These are phyloP conservation scores for Microcyclospora tardicrescens DNA, from an alignment of 2,329 filamentous ascomycete genomes.

Conservation along the genomic window DNA sequence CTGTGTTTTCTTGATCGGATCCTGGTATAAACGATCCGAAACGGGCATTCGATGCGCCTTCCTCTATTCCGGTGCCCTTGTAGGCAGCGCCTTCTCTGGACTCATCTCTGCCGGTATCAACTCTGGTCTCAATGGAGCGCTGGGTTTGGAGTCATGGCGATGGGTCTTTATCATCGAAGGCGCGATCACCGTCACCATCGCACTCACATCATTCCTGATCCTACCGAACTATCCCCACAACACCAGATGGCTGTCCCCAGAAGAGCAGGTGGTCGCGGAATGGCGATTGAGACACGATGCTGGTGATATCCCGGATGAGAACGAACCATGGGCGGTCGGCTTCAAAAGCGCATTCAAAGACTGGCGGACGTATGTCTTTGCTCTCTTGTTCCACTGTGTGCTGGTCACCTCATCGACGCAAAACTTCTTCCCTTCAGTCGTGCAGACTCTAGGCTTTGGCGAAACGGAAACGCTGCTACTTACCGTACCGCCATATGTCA, in stretches of 20 bases:
- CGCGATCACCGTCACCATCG: conserved; percentile 38
- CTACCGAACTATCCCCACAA: conserved; percentile 25
- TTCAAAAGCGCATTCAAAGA: conserved; percentile 1
- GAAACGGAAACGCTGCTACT: conserved; percentile 38
- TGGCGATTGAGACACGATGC: conserved; percentile 24
- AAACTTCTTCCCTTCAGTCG: conserved; percentile 34
- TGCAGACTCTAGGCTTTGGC: conserved; percentile 38
- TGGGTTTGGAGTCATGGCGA: conserved; percentile 23
- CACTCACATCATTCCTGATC: conserved; percentile 38
- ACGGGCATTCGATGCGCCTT: background rate
- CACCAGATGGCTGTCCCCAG: conserved; percentile 23
- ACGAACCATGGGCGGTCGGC: conserved; percentile 2
- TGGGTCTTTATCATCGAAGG: conserved; percentile 46
- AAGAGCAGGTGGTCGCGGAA: conserved; percentile 26
- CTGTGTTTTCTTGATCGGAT: background rate
- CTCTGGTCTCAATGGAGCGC: background rate
- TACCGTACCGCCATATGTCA: conserved; percentile 28
- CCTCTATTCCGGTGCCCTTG: background rate
- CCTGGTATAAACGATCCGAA: background rate
- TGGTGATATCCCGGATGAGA: conserved; percentile 24
- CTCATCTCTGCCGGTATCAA: background rate
- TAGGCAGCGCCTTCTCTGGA: background rate
- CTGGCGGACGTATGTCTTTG: conserved; percentile 1
- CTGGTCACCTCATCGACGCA: conserved; percentile 15
- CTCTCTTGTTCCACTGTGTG: conserved; percentile 2